phyloP scores from a whole-genome alignment of 148 eudicot species.

The Pouteria glomerata region DNA sequence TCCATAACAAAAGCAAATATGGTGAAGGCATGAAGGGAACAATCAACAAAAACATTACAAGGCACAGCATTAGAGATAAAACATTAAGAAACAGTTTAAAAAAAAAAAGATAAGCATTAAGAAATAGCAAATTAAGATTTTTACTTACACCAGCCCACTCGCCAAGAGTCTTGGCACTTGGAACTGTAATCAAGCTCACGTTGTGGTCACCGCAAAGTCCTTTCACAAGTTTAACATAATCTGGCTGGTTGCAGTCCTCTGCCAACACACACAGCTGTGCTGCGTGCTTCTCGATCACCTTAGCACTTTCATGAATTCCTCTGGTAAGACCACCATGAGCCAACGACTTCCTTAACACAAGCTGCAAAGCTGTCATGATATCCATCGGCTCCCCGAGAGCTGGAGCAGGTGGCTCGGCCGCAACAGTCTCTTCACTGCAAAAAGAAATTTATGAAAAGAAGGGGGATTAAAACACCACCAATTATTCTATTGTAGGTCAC shows the following conservation, averaged over 20 bases:
- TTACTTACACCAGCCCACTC: slow-evolving; percentile 59
- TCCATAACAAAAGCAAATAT: background rate
- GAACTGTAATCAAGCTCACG: slow-evolving; percentile 44
- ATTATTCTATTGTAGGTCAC: too few relatives aligned
- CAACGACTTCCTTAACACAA: slow-evolving; percentile 43
- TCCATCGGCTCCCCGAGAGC: slow-evolving; percentile 53
- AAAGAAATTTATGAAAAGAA: background rate
- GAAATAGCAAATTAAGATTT: background rate
- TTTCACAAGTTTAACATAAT: slow-evolving; percentile 44
- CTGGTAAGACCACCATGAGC: slow-evolving; percentile 50
- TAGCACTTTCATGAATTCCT: slow-evolving; percentile 51
- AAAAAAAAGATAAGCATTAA: too few relatives aligned
- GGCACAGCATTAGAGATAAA: too few relatives aligned
- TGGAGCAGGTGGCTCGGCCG: slow-evolving; percentile 34
- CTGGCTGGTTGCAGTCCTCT: slow-evolving; percentile 54
- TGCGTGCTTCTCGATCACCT: slow-evolving; percentile 49
- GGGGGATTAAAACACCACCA: too few relatives aligned
- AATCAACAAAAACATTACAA: background rate
- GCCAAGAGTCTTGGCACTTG: slow-evolving; percentile 56
- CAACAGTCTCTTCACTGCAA: slow-evolving; percentile 46
- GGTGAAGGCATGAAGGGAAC: background rate
- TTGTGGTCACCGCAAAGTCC: slow-evolving; percentile 54
- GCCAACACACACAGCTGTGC: slow-evolving; percentile 51
- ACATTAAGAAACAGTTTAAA: too few relatives aligned
- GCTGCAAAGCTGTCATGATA: slow-evolving; percentile 46